Percentiles rank a stretch among this genome's conserved stretches.
Evolutionary conservation across 305 asterid species (phyloP).

Genomic region (Fraxinus xanthoxyloides): DNA sequence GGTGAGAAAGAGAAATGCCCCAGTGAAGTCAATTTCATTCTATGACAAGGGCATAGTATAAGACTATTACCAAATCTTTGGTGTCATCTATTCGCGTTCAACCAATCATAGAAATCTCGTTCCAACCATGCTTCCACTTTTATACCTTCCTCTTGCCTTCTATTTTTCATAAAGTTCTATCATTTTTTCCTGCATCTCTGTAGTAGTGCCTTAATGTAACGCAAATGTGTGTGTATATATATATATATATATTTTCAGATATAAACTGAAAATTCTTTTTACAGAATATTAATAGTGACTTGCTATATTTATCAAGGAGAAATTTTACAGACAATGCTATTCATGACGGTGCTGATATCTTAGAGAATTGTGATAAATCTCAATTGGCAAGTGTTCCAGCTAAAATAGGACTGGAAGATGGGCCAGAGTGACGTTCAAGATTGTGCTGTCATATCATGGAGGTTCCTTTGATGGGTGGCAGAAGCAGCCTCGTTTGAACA

Average conservation of each 20-base stretch:
- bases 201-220: conserved; percentile 3
- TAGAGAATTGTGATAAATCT: conserved; percentile 41
- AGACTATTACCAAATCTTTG: background rate
- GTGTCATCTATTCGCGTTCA: background rate
- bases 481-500: conserved; percentile 81
- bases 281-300: background rate
- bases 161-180: background rate
- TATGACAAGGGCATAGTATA: background rate
- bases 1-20: background rate
- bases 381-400: conserved; percentile 35
- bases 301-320: conserved; percentile 22
- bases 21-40: background rate
- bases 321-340: conserved; percentile 35
- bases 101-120: background rate
- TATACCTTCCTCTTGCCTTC: background rate
- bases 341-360: conserved; percentile 38
- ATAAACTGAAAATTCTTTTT: background rate
- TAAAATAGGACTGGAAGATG: conserved; percentile 64
- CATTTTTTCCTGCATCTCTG: background rate
- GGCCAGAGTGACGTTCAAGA: conserved; percentile 78
- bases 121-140: background rate
- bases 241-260: too few relatives aligned
- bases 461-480: conserved; percentile 97
- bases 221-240: background rate
- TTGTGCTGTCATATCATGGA: conserved; percentile 78